Evolutionary conservation across 352 stramenopile genomes (phyloP), one percentile per base, ranked within the genome.

Genomic region (Phytopythium litorale): DNA sequence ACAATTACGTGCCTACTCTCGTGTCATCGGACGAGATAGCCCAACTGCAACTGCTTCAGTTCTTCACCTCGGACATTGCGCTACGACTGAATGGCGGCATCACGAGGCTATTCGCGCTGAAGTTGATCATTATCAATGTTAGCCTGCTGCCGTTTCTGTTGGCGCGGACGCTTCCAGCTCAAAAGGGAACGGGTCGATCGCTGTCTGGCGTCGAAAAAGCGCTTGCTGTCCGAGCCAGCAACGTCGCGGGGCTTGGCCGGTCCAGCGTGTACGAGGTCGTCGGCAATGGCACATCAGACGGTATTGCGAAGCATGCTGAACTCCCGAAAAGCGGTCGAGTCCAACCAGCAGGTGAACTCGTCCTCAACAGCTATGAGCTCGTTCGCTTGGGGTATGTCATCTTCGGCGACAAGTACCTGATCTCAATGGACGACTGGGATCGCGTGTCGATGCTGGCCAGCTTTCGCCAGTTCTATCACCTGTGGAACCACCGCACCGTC

Each of bases 171-270:
- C 1, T 61, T 62, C 57, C 57, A 9, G 45, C 51, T 1, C 30
- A 19, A 6, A 45, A 19, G 15, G 32, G 30, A 4, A 7, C 21
- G 2, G 4, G 4, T 9, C 7, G 3, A 32, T 23, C 13, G 8
- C 28, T 56, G 30, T 56, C 56, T 35, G 58, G 66, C 3, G 57
- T 72, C n/a, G 71, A 78, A 49, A 64, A 64, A 19, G 54, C 65
- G n/a, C 65, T 78, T n/a, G 71, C 62, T 3, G 62, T 73, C 30
- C 62, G 63, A 23, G 68, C 63, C 16, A 64, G 62, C 40, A 73
- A 73, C 50, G 54, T 70, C 1, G 71, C 65, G 16, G 71, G 71
- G 0, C 61, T 78, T 18, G 71, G 71, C 15, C 56, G 49, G 32
- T 78, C 68, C 9, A 38, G 40, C 1, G 51, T 76, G n/a, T 78